Conservation (phyloP, 176 grass and related monocot species). For the Calamus simplicifolius region DNA sequence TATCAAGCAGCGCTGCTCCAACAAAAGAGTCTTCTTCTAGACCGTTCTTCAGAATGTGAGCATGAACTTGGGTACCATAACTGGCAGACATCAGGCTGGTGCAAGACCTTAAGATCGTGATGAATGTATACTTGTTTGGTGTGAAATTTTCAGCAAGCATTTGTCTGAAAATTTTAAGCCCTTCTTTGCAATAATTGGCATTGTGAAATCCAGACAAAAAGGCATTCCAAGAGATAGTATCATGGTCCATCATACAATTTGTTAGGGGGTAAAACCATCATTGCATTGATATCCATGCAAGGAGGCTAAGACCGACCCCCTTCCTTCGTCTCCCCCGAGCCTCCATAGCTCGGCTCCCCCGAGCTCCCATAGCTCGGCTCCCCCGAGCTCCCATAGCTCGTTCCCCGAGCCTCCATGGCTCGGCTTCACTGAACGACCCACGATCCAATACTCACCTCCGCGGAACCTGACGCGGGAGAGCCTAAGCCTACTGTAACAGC, state of each 20-base stretch:
- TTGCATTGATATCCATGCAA: too few species aligned
- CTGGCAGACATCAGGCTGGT: conserved; percentile 24
- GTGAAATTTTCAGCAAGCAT: conserved; percentile 17
- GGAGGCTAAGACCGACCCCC: too few species aligned
- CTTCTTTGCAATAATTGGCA: conserved; percentile 25
- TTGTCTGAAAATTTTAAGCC: conserved; percentile 30
- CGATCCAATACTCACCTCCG: too few species aligned
- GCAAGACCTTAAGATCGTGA: conserved; percentile 33
- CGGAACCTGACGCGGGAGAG: too few species aligned
- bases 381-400: too few species aligned
- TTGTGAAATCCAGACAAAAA: conserved; percentile 38
- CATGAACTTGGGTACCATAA: conserved; percentile 29
- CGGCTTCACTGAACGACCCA: too few species aligned
- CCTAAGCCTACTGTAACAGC: too few species aligned
- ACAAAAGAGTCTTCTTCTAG: conserved; percentile 31
- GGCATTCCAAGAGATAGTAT: conserved; percentile 39
- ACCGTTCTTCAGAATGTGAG: conserved; percentile 26
- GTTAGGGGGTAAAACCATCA: too few species aligned
- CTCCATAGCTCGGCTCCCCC: too few species aligned
- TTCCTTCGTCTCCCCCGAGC: too few species aligned
- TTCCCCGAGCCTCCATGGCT: too few species aligned
- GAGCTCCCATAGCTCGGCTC: too few species aligned
- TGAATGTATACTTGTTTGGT: conserved; percentile 27
- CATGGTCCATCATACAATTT: conserved; percentile 22
- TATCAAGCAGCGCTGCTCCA: conserved; percentile 36